Evolutionary conservation across 768 basidiomycete species (phyloP), one percentile per base, ranked within the genome.

Genomic region (Obba rivulosa): DNA sequence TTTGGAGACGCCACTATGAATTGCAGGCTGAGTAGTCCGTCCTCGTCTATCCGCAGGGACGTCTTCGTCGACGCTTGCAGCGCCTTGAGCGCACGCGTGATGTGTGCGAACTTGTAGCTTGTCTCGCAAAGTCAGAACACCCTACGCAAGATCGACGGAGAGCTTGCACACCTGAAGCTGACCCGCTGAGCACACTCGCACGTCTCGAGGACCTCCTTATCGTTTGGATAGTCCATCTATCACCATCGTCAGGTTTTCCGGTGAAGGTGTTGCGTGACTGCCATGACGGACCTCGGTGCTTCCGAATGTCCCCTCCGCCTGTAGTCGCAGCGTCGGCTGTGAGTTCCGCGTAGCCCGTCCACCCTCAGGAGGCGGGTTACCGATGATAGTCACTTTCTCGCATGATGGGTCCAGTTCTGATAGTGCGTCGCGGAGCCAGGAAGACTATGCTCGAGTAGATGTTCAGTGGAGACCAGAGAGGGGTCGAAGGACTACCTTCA

Each of bases 201-300:
- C 0, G 83, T 80, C 65, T 96, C 92, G 24, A 97, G 75, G 0
- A 98, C 88, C 43, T 96, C 92, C 41, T 78, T 76, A 59, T 95
- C 92, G 57, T 90, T 92, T 3, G 92, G 92, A 53, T 94, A 98
- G 67, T 99, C 94, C 83, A 97, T 90, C 92, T 94, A 57, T 24
- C 14, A 4, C 16, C 11, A 45, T 28, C 18, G 25, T n/a, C 38
- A 34, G 3, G 8, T 17, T 11, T 21, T 4, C 14, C 24, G 16
- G n/a, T 11, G 16, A 5, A 14, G 17, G 28, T 13, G 16, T 8
- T 22, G 14, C 4, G 35, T 18, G 11, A 7, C 34, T 11, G 23
- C 36, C 16, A 23, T n/a, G n/a, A n/a, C 40, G 34, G 39, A 88
- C 92, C 74, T 95, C 89, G 1, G 89, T 88, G 52, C 78, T 87